A percentile compares a stretch with the other conserved stretches of the same genome.
Conservation (phyloP, 495 filamentous ascomycete genomes). For the Tuber microsphaerosporum region DNA sequence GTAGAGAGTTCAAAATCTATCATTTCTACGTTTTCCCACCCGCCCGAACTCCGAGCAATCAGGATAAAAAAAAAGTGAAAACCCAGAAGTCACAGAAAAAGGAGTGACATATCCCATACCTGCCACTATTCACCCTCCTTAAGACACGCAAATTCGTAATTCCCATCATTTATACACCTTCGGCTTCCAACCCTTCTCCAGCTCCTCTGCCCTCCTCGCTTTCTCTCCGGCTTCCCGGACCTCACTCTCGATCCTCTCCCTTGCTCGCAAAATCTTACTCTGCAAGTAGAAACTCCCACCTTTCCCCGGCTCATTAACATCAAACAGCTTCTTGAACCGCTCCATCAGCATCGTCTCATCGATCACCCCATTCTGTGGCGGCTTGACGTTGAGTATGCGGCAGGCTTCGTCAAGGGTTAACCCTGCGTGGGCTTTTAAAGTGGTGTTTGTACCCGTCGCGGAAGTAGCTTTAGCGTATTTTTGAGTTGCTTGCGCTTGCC, state of each 20-base stretch:
- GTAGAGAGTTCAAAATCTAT: conserved; percentile 7
- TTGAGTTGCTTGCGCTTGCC: conserved; percentile 77
- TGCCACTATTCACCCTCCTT: neutral
- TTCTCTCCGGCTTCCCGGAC: conserved; percentile 51
- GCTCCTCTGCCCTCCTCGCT: conserved; percentile 55
- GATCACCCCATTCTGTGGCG: conserved; percentile 67
- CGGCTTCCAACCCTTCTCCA: conserved; percentile 81
- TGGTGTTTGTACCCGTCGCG: conserved; percentile 44
- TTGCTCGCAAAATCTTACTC: conserved; percentile 85
- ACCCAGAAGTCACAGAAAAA: neutral
- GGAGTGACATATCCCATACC: neutral
- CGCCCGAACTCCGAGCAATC: neutral
- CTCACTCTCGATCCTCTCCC: conserved; percentile 87
- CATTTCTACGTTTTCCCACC: neutral
- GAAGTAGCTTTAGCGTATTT: conserved; percentile 68
- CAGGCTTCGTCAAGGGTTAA: conserved; percentile 93
- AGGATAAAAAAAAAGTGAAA: neutral
- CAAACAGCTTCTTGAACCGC: conserved; percentile 91
- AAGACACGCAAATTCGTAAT: neutral
- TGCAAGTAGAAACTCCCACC: conserved; percentile 97
- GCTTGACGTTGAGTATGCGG: conserved; percentile 94
- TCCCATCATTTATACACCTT: conserved; percentile 81
- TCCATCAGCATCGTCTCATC: conserved; percentile 70
- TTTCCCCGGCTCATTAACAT: conserved; percentile 85
- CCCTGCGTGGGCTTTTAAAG: conserved; percentile 56